phyloP scores from a whole-genome alignment of 1,284 basidiomycete species.

The Pseudozyma sp. region DNA sequence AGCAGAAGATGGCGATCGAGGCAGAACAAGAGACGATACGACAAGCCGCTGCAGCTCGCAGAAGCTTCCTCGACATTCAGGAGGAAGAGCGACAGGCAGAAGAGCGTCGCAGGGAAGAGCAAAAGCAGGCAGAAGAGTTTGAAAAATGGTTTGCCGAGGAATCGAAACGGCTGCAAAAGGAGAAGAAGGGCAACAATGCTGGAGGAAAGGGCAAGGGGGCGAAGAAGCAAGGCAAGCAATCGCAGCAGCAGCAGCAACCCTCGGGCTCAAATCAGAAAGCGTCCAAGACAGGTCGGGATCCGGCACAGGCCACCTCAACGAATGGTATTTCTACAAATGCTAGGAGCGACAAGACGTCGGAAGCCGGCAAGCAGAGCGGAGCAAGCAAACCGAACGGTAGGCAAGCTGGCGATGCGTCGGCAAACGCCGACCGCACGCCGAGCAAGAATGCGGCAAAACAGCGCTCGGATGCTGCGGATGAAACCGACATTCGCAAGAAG shows the following conservation, averaged over 20 bases:
- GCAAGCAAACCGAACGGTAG: conserved; percentile 7
- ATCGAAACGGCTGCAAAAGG: conserved; percentile 53
- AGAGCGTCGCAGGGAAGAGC: conserved; percentile 54
- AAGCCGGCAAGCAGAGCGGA: conserved; percentile 19
- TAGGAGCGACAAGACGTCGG: conserved; percentile 23
- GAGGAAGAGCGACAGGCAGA: conserved; percentile 57
- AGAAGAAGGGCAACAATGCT: conserved; percentile 29
- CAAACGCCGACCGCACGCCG: conserved; percentile 1
- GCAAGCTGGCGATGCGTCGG: conserved; percentile 11
- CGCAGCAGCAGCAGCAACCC: conserved; percentile 18
- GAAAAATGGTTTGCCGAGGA: conserved; percentile 68
- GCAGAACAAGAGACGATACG: conserved; percentile 40
- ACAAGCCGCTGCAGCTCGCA: conserved; percentile 31
- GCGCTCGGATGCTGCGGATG: not conserved
- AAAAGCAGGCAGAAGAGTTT: conserved; percentile 61
- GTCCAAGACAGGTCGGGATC: conserved; percentile 8
- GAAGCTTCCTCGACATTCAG: conserved; percentile 62
- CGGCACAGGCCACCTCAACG: not conserved
- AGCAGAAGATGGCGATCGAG: conserved; percentile 51
- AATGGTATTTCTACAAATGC: conserved; percentile 9
- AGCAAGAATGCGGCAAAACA: conserved; percentile 5
- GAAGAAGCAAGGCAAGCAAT: conserved; percentile 24
- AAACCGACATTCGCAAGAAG: conserved; percentile 7
- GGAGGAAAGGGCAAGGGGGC: conserved; percentile 25
- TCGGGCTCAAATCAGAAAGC: conserved; percentile 5